Base-by-base conservation (phyloP, 108 stramenopile genomes). In the Fragilariopsis cylindrus region DNA sequence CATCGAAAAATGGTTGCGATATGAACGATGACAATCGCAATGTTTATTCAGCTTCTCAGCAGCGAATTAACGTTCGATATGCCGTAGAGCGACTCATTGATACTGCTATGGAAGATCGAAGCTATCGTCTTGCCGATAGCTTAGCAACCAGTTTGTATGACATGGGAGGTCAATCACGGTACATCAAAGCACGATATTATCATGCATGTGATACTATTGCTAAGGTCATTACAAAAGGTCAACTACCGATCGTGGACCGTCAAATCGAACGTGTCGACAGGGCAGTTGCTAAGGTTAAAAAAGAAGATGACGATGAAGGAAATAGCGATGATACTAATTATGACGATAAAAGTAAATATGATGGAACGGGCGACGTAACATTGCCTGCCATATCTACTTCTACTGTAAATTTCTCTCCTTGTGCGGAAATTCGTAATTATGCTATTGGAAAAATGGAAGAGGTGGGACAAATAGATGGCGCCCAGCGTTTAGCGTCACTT, bases 171-270 rank as follows among this genome's bases (percentile, higher is more conserved):
- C 65, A 73, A 65, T 83, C 85, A 53, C 64, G 89, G 46, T 90
- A 69, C 64, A 83, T 88, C n/a, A 80, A 88, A 70, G 92, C 92
- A 5, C 68, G 92, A 47, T 88, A 84, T 50, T 48, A 77, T 8
- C 92, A 92, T 70, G 89, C 87, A n/a, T 86, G 85, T 70, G 85
- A 83, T 56, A 92, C 92, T 2, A 89, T 92, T 54, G 41, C 80
- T 3, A 88, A 90, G 66, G 82, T 92, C 40, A 57, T 90, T 8
- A 72, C 68, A 53, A 90, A 80, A 60, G 74, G 82, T 30, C 76
- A 77, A 57, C 48, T 81, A 45, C 84, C 81, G 46, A 77, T 92
- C 5, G 87, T 92, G 60, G 91, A 92, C 43, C 80, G 81, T 48
- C 87, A 90, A 67, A 80, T 92, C 5, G 84, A 84, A 30, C 82